Evolutionary conservation across 495 filamentous ascomycete genomes (phyloP).

Genomic region (Hypoxylon crocopeplum): DNA sequence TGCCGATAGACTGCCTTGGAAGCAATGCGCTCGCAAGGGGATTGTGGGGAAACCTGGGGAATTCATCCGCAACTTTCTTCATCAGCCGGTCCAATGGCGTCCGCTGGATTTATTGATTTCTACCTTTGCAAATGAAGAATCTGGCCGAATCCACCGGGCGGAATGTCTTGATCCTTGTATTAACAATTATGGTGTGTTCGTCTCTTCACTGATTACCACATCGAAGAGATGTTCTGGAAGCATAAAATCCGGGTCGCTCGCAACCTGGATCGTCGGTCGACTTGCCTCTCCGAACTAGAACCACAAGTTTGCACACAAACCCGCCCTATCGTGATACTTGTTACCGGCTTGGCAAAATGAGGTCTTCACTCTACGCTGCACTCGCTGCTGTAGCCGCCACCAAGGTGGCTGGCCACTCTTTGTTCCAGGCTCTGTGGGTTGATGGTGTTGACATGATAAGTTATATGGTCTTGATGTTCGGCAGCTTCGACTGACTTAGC

Average conservation of each 20-base stretch:
- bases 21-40: constrained; percentile 5
- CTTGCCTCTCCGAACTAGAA: constrained; percentile 22
- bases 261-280: constrained; percentile 26
- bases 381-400: constrained; percentile 39
- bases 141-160: constrained; percentile 31
- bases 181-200: constrained; percentile 1
- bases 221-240: constrained; percentile 5
- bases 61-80: constrained; percentile 37
- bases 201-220: neutral
- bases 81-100: constrained; percentile 36
- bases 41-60: constrained; percentile 37
- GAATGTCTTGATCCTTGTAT: constrained; percentile 29
- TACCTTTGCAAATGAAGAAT: constrained; percentile 24
- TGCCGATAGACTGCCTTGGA: constrained; percentile 18
- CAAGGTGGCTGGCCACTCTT: constrained; percentile 44
- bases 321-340: neutral
- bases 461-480: constrained; percentile 7
- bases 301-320: neutral
- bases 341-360: constrained; percentile 41
- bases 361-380: constrained; percentile 34
- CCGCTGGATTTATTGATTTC: constrained; percentile 25
- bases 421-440: constrained; percentile 49
- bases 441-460: constrained; percentile 48
- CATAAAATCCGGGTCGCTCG: constrained; percentile 30
- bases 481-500: constrained; percentile 11